Base-by-base conservation (phyloP, 129 eudicot genomes). In the Saposhnikovia divaricata region DNA sequence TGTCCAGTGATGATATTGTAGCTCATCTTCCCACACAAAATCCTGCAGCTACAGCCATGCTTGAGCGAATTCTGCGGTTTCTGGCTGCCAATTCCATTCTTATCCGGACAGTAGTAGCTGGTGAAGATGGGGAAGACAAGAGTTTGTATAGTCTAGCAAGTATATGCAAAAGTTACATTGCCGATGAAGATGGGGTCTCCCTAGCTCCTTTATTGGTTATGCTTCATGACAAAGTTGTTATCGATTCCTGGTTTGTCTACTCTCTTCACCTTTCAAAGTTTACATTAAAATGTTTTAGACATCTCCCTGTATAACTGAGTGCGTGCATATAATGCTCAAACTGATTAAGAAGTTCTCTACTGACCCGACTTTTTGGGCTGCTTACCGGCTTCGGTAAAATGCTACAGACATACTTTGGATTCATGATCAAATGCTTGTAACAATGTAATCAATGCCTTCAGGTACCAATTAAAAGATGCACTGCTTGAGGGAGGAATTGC, bases 61-160 rank as follows among this genome's bases (percentile, higher is more conserved):
- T 87, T 16, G 90, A 87, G 14, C 74, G 90, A 28, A 78, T 87
- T 13, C 87, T 87, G 0, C 77, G 87, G 23, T 72, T 87, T 27
- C 75, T 87, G 7, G 76, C 90, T 27, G 68, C 75, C 70, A 39
- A 59, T 2, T 80, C 85, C 44, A 37, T 83, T 13, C 85, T 83
- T 55, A 42, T 16, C 10, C 69, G 84, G 75, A 18, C 68, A 9
- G 19, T 77, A 7, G 27, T 39, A 18, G 37, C 66, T 23, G 53
- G 37, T 9, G 80, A 80, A 19, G 79, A 81, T 42, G 87, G 85
- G n/a, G 27, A 80, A 3, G 79, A 27, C 0, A 43, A 84, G 80
- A 66, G 83, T 55, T 37, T 70, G 31, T 87, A 78, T 42, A 27
- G 83, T 34, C 80, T 79, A 27, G 84, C 77, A 9, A 79, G 81